Evolutionary conservation across 2,329 filamentous ascomycete species (phyloP).

Genomic region (Sporothrix luriei): DNA sequence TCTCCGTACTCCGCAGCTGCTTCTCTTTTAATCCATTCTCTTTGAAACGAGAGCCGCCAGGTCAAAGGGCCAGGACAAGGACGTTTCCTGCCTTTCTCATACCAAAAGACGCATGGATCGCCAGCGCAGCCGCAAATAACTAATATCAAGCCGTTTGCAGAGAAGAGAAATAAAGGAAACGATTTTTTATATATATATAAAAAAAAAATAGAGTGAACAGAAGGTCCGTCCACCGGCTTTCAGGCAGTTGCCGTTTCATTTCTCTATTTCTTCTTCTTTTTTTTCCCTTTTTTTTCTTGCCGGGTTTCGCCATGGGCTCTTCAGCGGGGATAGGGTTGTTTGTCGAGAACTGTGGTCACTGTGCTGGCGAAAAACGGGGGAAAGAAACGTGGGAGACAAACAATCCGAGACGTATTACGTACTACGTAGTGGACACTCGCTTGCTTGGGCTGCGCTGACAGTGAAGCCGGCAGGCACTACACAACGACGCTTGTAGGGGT

Average conservation of each 20-base stretch:
- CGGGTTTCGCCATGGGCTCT: not conserved
- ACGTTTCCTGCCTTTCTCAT: not conserved
- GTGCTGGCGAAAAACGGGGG: not conserved
- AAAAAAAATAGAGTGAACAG: not conserved
- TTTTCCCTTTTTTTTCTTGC: not conserved
- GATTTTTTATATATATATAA: too few relatives aligned
- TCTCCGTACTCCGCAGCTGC: too few relatives aligned
- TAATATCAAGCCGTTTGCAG: constrained; percentile 12
- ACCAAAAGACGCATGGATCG: constrained; percentile 7
- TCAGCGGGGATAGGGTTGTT: not conserved
- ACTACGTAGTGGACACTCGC: too few relatives aligned
- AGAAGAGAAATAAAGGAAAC: not conserved
- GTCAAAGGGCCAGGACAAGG: constrained; percentile 7
- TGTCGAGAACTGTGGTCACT: too few relatives aligned
- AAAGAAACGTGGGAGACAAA: too few relatives aligned
- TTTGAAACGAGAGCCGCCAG: not conserved
- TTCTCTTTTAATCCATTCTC: not conserved
- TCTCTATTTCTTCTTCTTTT: too few relatives aligned
- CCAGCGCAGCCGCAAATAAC: not conserved
- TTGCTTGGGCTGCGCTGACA: not conserved
- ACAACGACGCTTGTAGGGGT: not conserved
- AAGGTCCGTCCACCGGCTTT: constrained; percentile 16
- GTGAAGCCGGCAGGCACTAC: not conserved
- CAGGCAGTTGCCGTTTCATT: constrained; percentile 9
- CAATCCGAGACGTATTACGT: not conserved